Percentiles rank a stretch among this genome's conserved stretches.
Conservation (phyloP, 2,329 filamentous ascomycete species). For the Rachicladosporium sp. region DNA sequence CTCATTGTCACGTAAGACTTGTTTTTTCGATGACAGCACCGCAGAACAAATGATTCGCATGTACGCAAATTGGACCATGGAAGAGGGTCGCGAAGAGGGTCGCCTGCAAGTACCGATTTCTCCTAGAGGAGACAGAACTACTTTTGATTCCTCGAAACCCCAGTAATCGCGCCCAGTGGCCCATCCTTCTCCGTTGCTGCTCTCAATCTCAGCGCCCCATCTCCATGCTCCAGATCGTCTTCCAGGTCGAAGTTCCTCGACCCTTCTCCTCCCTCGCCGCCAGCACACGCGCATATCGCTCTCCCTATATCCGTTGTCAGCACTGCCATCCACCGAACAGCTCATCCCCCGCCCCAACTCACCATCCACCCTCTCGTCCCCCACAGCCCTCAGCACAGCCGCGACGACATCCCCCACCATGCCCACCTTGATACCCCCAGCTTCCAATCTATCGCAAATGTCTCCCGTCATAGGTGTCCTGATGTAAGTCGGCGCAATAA, state of each 20-base stretch:
- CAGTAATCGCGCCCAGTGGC: too few species aligned
- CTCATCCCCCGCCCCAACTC: neutral
- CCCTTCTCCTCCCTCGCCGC: constrained; percentile 5
- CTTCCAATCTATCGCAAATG: constrained; percentile 2
- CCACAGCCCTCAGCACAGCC: constrained; percentile 11
- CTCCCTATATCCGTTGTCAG: neutral
- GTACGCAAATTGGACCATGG: too few species aligned
- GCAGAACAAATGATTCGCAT: too few species aligned
- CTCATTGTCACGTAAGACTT: too few species aligned
- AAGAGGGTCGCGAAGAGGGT: too few species aligned
- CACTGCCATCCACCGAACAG: neutral
- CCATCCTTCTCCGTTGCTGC: constrained; percentile 1
- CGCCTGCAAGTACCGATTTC: too few species aligned
- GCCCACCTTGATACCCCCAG: constrained; percentile 7
- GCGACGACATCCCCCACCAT: constrained; percentile 11
- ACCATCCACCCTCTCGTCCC: constrained; percentile 11
- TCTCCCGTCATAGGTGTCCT: constrained; percentile 8
- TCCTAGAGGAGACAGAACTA: too few species aligned
- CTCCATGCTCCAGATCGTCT: constrained; percentile 10
- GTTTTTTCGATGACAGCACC: too few species aligned
- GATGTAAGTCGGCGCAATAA: constrained; percentile 11
- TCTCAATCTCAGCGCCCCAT: constrained; percentile 6
- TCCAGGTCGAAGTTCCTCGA: constrained; percentile 13
- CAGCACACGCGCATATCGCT: neutral
- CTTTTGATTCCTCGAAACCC: too few species aligned